Percentiles rank a stretch among this genome's conserved stretches.
Conservation (phyloP, 768 basidiomycete genomes). For the Cystofilobasidium capitatum region DNA sequence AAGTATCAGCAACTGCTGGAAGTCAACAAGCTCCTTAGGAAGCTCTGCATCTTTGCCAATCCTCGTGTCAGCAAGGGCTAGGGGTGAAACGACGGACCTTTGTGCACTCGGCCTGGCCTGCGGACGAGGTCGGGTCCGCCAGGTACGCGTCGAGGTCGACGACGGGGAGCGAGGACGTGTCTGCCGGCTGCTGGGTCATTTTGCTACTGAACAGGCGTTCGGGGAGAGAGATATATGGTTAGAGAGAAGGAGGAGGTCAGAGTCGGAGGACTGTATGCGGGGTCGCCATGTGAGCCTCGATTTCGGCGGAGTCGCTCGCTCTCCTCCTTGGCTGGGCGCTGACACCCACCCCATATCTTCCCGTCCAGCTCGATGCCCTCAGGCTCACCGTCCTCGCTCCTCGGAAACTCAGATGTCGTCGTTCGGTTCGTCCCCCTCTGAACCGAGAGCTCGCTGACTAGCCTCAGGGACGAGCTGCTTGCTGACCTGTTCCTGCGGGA, state of each 20-base stretch:
- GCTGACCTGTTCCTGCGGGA: background rate
- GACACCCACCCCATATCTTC: too few relatives aligned
- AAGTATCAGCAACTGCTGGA: background rate
- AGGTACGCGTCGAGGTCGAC: conserved; percentile 35
- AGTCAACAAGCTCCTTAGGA: conserved; percentile 14
- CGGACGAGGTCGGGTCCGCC: conserved; percentile 28
- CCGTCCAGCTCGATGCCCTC: background rate
- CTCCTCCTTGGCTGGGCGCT: background rate
- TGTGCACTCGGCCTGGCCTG: conserved; percentile 23
- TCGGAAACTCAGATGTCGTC: conserved; percentile 9
- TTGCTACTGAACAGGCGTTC: background rate
- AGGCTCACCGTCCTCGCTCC: background rate
- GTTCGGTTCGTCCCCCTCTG: conserved; percentile 10
- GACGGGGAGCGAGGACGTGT: conserved; percentile 24
- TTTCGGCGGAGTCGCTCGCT: background rate
- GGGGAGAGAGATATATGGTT: background rate
- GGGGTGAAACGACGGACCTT: conserved; percentile 5
- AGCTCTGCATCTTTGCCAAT: background rate
- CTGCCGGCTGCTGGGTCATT: background rate
- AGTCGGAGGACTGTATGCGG: too few relatives aligned
- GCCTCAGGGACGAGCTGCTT: background rate
- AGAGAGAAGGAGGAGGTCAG: background rate
- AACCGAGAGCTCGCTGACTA: background rate
- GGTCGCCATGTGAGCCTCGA: too few relatives aligned
- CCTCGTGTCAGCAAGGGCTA: background rate